A percentile compares a stretch with the other conserved stretches of the same genome.
Evolutionary conservation across 2,329 filamentous ascomycete genomes (phyloP).

Genomic region (Cytospora piceae): DNA sequence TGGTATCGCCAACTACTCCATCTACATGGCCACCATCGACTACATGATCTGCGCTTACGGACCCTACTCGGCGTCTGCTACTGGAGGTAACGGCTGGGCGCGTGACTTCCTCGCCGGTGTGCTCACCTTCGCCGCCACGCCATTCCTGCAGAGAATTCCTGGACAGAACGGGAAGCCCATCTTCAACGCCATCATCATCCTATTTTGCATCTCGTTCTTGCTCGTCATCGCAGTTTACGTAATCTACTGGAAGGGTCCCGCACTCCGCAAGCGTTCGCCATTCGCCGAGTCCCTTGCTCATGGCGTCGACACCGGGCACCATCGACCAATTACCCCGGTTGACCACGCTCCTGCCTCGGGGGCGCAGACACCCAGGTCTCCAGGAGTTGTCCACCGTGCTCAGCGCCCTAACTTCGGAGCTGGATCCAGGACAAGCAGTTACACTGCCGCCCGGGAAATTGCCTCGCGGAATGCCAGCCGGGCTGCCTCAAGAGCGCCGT

Average conservation of each 20-base stretch:
- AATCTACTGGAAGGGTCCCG: constrained; percentile 68
- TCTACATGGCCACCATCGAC: constrained; percentile 77
- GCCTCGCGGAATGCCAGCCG: constrained; percentile 14
- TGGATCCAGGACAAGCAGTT: constrained; percentile 27
- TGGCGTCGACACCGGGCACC: constrained; percentile 24
- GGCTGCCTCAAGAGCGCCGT: constrained; percentile 12
- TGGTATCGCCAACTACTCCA: constrained; percentile 69
- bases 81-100: constrained; percentile 75
- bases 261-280: constrained; percentile 61
- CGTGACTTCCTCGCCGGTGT: constrained; percentile 75
- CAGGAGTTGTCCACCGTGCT: constrained; percentile 9
- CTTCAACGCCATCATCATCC: constrained; percentile 62
- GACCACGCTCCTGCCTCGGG: neutral
- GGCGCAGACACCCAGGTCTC: constrained; percentile 5
- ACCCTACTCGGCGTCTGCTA: constrained; percentile 73
- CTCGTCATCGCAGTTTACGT: constrained; percentile 67
- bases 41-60: constrained; percentile 79
- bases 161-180: constrained; percentile 43
- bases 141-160: constrained; percentile 64
- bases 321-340: neutral
- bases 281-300: constrained; percentile 67
- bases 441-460: constrained; percentile 23
- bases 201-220: constrained; percentile 63
- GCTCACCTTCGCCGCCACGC: constrained; percentile 68
- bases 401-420: constrained; percentile 23